Base-by-base conservation (phyloP, 176 grass and related monocot genomes). In the Oryza coarctata region DNA sequence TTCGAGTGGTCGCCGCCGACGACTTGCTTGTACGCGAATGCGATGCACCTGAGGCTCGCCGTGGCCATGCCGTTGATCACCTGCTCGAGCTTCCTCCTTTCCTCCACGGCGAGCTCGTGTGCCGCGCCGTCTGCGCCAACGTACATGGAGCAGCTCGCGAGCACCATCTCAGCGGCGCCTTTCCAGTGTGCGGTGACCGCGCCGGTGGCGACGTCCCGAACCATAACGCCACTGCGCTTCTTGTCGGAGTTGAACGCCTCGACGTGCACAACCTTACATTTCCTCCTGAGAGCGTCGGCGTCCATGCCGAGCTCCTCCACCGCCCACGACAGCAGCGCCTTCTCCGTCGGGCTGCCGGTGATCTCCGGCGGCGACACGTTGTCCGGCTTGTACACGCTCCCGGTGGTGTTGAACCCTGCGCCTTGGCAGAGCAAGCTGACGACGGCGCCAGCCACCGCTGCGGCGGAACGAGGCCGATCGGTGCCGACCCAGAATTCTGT, bases 181-280 rank as follows among this genome's bases (percentile, higher is more conserved):
- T 98, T 98, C 95, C 95, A 95, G 40, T 98, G 95, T 11, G 85
- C 73, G 61, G 35, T 38, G 63, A 90, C 34, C 25, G 22, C 68
- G 27, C 76, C 73, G 2, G 76, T 82, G 0, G 9, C 65, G 35
- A 69, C 84, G 72, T 93, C 90, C 20, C n/a, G 70, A 26, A 93
- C 17, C 44, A 91, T 26, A 38, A 94, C 82, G 27, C 92, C 92
- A 9, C 95, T 98, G 60, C 84, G 88, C 83, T 98, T 98, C 93
- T 95, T 98, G 74, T 93, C 87, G 3, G 95, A 98, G 80, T 95
- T 98, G 73, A 98, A 98, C 3, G 95, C 90, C 89, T 98, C 90
- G 2, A 98, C 88, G 79, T 65, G 87, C 41, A 98, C 2, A 33
- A 98, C 79, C 78, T 84, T 87, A 81, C 72, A 89, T 52, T 33